A percentile compares a stretch with the other conserved stretches of the same genome.
These are phyloP conservation scores for Botryosphaeria dothidea DNA, from an alignment of 2,329 filamentous ascomycete genomes.

Conservation along the genomic window DNA sequence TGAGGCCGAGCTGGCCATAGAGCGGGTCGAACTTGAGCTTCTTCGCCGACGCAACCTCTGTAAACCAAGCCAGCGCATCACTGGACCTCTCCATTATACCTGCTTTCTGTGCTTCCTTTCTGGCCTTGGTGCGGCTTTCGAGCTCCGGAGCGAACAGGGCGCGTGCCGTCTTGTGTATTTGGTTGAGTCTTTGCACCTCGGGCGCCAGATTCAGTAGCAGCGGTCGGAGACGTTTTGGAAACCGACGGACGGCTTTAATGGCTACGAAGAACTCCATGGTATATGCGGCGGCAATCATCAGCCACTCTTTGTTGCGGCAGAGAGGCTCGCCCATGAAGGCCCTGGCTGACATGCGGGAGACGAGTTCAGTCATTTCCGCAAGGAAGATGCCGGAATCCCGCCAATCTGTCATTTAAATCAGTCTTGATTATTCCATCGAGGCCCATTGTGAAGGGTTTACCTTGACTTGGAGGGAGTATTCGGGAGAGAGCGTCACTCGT, in stretches of 20 bases:
- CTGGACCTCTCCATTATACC: background rate
- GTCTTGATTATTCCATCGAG: background rate
- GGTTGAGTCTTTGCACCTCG: background rate
- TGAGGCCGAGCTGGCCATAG: conserved; percentile 20
- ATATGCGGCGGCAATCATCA: background rate
- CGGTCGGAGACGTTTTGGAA: background rate
- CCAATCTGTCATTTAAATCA: background rate
- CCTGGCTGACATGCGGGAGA: background rate
- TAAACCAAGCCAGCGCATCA: conserved; percentile 29
- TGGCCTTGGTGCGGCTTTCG: background rate
- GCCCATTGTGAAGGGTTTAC: background rate
- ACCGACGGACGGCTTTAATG: background rate
- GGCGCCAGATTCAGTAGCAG: background rate
- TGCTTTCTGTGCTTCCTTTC: background rate
- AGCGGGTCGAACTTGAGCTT: conserved; percentile 27
- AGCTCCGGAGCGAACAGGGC: background rate
- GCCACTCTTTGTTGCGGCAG: background rate
- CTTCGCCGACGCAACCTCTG: conserved; percentile 10
- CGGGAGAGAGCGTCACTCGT: background rate
- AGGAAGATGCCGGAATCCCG: background rate
- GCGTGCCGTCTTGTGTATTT: background rate
- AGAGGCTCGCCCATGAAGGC: background rate
- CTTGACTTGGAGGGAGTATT: background rate
- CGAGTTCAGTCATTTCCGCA: background rate
- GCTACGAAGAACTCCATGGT: background rate